phyloP scores from a whole-genome alignment of 202 grass and related monocot species.

The Cymbopogon flexuosus region DNA sequence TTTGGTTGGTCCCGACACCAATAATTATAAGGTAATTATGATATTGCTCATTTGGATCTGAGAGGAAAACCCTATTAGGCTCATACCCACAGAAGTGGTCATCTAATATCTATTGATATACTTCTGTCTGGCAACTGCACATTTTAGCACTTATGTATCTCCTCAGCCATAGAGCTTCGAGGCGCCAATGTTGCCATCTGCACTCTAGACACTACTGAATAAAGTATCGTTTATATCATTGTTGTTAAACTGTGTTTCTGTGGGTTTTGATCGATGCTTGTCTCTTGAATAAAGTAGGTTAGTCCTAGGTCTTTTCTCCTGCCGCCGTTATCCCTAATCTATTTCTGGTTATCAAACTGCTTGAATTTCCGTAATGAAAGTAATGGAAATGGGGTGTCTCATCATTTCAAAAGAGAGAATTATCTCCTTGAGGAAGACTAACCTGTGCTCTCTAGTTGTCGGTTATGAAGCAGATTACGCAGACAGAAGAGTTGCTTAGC shows the following conservation, averaged over 20 bases:
- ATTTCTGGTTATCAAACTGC: neutral
- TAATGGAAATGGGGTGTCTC: neutral
- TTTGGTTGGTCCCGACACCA: neutral
- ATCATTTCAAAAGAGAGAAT: neutral
- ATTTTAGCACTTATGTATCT: neutral
- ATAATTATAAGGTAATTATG: neutral
- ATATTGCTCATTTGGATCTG: neutral
- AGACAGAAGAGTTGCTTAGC: conserved; percentile 73
- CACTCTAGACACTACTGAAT: neutral
- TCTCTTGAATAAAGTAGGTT: neutral
- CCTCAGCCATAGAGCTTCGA: neutral
- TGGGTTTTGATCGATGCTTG: neutral
- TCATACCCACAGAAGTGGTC: neutral
- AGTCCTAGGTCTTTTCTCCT: neutral
- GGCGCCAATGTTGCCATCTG: neutral
- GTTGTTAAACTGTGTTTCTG: neutral
- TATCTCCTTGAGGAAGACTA: neutral
- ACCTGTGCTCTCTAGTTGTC: conserved; percentile 69
- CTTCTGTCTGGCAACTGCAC: neutral
- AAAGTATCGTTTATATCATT: neutral
- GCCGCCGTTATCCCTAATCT: neutral
- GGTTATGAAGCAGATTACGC: conserved; percentile 74
- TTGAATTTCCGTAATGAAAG: neutral
- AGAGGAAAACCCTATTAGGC: neutral
- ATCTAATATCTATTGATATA: neutral